Conservation (phyloP, 352 stramenopile species). For the Peronosclerospora sorghi region DNA sequence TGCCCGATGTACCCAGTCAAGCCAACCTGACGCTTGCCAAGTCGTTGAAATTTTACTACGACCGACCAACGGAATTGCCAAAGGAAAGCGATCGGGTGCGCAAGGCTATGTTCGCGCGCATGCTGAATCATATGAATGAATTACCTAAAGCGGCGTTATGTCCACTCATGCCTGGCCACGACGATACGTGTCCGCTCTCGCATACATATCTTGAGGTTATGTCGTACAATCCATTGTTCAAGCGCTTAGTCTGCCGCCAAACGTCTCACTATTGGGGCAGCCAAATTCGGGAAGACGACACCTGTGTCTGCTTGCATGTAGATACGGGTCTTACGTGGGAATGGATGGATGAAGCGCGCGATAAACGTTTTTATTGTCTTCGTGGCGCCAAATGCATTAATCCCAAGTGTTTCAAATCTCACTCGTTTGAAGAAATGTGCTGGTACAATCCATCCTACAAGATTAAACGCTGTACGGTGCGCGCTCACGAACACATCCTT, state of each 20-base stretch:
- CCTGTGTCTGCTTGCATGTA: conserved; percentile 35
- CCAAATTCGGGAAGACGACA: conserved; percentile 30
- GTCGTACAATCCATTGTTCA: conserved; percentile 42
- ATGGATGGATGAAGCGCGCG: conserved; percentile 23
- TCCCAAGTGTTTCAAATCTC: conserved; percentile 28
- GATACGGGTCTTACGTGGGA: conserved; percentile 30
- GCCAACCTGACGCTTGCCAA: conserved; percentile 12
- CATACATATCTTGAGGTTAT: conserved; percentile 43
- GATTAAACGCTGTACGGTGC: conserved; percentile 28
- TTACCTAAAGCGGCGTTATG: conserved; percentile 39
- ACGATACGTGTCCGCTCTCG: conserved; percentile 20
- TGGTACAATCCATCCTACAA: conserved; percentile 42
- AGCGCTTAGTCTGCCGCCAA: conserved; percentile 33
- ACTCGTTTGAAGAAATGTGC: conserved; percentile 36
- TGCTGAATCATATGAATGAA: conserved; percentile 39
- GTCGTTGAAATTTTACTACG: conserved; percentile 22
- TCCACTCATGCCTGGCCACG: conserved; percentile 12
- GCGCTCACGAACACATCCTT: conserved; percentile 19
- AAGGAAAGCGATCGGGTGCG: conserved; percentile 20
- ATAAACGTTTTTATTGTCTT: conserved; percentile 24
- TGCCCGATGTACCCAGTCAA: conserved; percentile 15
- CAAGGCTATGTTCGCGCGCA: conserved; percentile 33
- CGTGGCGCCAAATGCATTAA: conserved; percentile 23
- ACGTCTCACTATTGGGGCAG: conserved; percentile 29
- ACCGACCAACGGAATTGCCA: conserved; percentile 17